Percentiles rank a stretch among this genome's conserved stretches.
Evolutionary conservation across 2,329 filamentous ascomycete species (phyloP).

Genomic region (Nemania sp.): DNA sequence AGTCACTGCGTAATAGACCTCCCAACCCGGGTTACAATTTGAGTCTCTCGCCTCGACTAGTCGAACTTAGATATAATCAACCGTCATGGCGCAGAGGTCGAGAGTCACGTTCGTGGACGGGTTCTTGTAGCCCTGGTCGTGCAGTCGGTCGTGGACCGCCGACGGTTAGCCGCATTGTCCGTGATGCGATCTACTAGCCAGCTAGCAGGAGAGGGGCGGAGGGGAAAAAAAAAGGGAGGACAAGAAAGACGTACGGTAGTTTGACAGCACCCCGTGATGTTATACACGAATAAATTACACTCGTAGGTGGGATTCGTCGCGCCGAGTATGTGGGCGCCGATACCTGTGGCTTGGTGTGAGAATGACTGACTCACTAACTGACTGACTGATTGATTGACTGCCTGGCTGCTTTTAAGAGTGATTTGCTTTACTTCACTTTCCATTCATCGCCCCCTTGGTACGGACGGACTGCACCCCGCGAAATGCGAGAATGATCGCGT

Average conservation of each 20-base stretch:
- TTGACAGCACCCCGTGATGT: conserved; percentile 38
- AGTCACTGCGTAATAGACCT: no score
- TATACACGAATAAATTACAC: conserved; percentile 37
- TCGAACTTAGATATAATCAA: conserved; percentile 18
- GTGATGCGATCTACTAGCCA: neutral
- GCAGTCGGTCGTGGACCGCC: no score
- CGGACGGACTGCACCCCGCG: no score
- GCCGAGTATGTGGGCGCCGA: conserved; percentile 33
- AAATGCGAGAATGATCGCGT: neutral
- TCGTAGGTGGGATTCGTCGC: conserved; percentile 33
- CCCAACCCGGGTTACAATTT: neutral
- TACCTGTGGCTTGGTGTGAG: conserved; percentile 22
- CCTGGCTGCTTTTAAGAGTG: no score
- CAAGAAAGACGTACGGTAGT: conserved; percentile 27
- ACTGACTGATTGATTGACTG: no score
- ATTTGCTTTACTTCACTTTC: no score
- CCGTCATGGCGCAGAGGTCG: conserved; percentile 32
- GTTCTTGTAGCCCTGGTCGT: conserved; percentile 34
- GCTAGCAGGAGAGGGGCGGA: neutral
- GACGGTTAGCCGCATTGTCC: no score
- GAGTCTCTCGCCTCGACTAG: neutral
- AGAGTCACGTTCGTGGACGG: conserved; percentile 34
- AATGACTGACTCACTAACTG: neutral
- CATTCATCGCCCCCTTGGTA: no score
- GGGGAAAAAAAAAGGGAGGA: neutral